Conservation (phyloP, 2,329 filamentous ascomycete species). For the Clonostachys rosea region DNA sequence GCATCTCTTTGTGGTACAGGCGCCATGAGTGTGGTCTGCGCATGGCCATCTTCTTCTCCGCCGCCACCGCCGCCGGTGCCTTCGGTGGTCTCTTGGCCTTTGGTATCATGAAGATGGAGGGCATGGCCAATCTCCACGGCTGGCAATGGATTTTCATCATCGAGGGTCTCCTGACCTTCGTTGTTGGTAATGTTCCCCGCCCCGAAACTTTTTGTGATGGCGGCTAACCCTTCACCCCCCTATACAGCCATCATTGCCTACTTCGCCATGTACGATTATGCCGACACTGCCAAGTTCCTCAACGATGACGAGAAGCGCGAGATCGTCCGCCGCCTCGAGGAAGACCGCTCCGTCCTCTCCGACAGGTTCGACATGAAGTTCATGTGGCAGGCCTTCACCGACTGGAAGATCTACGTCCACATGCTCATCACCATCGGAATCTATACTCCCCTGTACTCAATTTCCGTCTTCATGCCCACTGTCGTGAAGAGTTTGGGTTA, state of each 20-base stretch:
- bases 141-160: slow-evolving; percentile 83
- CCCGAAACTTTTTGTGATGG: not conserved
- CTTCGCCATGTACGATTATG: slow-evolving; percentile 56
- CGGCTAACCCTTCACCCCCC: not conserved
- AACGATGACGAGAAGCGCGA: slow-evolving; percentile 32
- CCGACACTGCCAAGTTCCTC: slow-evolving; percentile 44
- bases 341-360: slow-evolving; percentile 39
- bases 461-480: slow-evolving; percentile 28
- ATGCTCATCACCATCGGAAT: slow-evolving; percentile 60
- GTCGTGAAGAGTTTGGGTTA: slow-evolving; percentile 29
- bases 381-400: slow-evolving; percentile 49
- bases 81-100: slow-evolving; percentile 59
- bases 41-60: slow-evolving; percentile 55
- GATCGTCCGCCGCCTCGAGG: slow-evolving; percentile 34
- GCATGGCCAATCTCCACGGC: slow-evolving; percentile 44
- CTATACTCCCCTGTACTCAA: slow-evolving; percentile 30
- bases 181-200: slow-evolving; percentile 22
- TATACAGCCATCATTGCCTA: slow-evolving; percentile 38
- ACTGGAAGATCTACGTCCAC: slow-evolving; percentile 45
- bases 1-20: slow-evolving; percentile 54
- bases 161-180: slow-evolving; percentile 47
- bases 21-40: slow-evolving; percentile 56
- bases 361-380: slow-evolving; percentile 55
- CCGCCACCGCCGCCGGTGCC: slow-evolving; percentile 55
- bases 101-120: slow-evolving; percentile 54